These are phyloP conservation scores for Helenozyma rhizophorensis DNA, from an alignment of 805 yeast species.

Conservation along the genomic window DNA sequence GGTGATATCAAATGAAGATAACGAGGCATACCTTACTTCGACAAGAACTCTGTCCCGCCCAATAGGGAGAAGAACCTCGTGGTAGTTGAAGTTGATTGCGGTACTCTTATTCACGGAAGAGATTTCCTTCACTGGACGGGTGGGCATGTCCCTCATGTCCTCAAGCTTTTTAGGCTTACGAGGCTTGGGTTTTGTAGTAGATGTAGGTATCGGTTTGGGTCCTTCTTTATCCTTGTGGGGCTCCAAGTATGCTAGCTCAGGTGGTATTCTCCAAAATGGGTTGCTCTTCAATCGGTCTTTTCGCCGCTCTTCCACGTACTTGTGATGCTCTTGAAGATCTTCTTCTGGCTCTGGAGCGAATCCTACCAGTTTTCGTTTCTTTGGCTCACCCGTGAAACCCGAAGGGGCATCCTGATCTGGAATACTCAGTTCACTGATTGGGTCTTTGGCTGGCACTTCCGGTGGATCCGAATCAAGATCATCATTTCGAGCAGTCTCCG, in stretches of 20 bases:
- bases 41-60: constrained; percentile 48
- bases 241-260: constrained; percentile 36
- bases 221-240: constrained; percentile 16
- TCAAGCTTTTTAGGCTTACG: constrained; percentile 25
- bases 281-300: constrained; percentile 23
- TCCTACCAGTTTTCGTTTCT: constrained; percentile 21
- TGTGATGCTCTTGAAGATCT: constrained; percentile 33
- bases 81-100: constrained; percentile 50
- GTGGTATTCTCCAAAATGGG: constrained; percentile 38
- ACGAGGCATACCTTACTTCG: constrained; percentile 53
- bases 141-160: constrained; percentile 48
- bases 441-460: no score
- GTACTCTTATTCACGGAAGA: constrained; percentile 39
- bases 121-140: constrained; percentile 38
- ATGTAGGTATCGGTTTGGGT: constrained; percentile 26
- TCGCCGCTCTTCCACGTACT: constrained; percentile 22
- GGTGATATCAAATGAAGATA: constrained; percentile 64
- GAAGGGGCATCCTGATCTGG: no score
- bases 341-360: constrained; percentile 36
- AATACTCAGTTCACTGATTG: no score
- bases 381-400: not conserved
- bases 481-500: no score
- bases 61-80: constrained; percentile 46
- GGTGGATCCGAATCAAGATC: no score
- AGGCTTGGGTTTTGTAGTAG: constrained; percentile 5